Evolutionary conservation across 768 basidiomycete genomes (phyloP).

Genomic region (Russula sp.): DNA sequence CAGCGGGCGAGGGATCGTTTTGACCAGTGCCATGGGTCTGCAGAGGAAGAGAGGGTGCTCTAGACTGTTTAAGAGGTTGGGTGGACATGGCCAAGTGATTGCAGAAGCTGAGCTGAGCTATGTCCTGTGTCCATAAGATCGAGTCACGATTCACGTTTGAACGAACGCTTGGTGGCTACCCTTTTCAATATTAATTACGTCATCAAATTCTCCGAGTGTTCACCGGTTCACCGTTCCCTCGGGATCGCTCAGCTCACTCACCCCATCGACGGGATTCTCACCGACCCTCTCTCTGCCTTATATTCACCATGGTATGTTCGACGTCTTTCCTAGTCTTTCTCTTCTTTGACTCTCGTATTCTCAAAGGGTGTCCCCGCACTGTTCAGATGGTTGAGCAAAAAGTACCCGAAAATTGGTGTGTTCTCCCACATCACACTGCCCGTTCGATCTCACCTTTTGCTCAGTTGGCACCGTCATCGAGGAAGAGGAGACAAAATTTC

Average conservation of each 20-base stretch:
- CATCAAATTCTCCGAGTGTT: neutral
- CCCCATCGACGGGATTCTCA: no score
- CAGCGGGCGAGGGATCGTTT: neutral
- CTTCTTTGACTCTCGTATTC: neutral
- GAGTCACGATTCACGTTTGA: neutral
- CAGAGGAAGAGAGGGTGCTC: neutral
- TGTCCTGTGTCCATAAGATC: neutral
- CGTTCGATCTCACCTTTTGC: neutral
- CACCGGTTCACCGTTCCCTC: no score
- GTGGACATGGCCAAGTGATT: neutral
- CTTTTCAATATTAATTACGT: neutral
- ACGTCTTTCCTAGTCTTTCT: neutral
- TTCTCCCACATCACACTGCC: slow-evolving; percentile 14
- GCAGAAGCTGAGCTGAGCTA: neutral
- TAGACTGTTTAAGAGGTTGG: neutral
- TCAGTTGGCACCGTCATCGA: slow-evolving; percentile 74
- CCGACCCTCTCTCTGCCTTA: no score
- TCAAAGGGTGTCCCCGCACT: slow-evolving; percentile 91
- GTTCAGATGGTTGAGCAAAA: slow-evolving; percentile 97
- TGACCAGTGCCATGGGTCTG: slow-evolving; percentile 3
- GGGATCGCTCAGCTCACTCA: no score
- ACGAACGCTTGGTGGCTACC: neutral
- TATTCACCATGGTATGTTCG: slow-evolving; percentile 5
- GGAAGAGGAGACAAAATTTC: slow-evolving; percentile 69
- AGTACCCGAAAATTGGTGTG: slow-evolving; percentile 95